Base-by-base conservation (phyloP, 495 filamentous ascomycete species). In the Penicillium verhagenii region DNA sequence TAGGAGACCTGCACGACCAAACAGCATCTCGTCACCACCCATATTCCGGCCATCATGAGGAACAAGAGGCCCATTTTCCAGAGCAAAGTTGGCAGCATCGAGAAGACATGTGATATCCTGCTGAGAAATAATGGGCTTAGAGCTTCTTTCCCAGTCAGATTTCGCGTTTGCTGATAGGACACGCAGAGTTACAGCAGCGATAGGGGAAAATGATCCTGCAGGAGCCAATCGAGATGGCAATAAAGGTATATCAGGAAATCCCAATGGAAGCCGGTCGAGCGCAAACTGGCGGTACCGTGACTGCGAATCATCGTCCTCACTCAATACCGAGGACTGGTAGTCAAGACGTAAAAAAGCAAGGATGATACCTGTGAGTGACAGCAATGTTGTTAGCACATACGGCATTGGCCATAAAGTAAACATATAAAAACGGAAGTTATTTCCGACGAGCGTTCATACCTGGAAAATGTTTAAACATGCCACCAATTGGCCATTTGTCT, bases 21-120 rank as follows among this genome's bases (percentile, higher is more conserved):
- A 77, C 2, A 79, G 25, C 20, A 77, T 55, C 52, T 80, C 75
- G 49, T 76, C 76, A 4, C 60, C 70, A 3, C 75, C 74, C 48
- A 76, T 65, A 14, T 58, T 56, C 9, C 53, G 60, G 44, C 59
- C 70, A 43, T 61, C 57, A 52, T 73, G 68, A 8, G 56, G 26
- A 19, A 70, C 57, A n/a, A 72, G 38, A 37, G 52, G 60, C 1
- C 59, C 66, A 58, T 75, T 72, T 11, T 57, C 51, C n/a, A 75
- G 57, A 2, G 73, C 69, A 6, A 64, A 9, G 6, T 69, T 56
- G 5, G 72, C 55, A 1, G 66, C 71, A 11, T 73, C 52, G 8
- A 54, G 37, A 18, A 78, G 60, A 26, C 52, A 59, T n/a, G 43
- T 43, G 18, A 72, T 56, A 54, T 74, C 67, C 19, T 64, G 54